phyloP scores from a whole-genome alignment of 306 rosid genomes.

The Prunus armeniaca region DNA sequence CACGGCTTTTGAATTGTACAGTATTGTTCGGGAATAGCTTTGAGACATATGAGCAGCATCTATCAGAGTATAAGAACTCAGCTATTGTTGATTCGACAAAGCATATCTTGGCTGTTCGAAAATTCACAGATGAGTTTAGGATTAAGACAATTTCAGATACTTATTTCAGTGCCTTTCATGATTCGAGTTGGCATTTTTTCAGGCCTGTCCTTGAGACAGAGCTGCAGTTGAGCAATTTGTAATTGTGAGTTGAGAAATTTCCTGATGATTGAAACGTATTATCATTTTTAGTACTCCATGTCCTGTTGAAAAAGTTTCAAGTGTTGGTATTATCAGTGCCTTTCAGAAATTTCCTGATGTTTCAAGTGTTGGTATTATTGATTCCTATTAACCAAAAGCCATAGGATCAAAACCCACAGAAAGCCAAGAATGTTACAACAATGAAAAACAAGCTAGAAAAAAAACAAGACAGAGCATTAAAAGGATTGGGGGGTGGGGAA shows the following conservation, averaged over 20 bases:
- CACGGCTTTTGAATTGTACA: conserved; percentile 48
- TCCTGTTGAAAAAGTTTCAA: no score
- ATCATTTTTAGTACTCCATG: no score
- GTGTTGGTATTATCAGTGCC: no score
- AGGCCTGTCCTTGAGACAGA: conserved; percentile 35
- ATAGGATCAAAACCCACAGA: no score
- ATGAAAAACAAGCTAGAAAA: no score
- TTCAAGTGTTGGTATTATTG: no score
- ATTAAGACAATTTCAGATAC: conserved; percentile 58
- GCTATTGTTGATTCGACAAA: conserved; percentile 31
- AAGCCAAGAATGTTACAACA: no score
- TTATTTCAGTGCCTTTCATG: conserved; percentile 76
- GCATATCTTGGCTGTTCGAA: conserved; percentile 43
- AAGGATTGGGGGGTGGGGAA: no score
- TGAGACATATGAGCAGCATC: conserved; percentile 56
- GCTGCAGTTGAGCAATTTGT: conserved; percentile 34
- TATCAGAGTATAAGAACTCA: conserved; percentile 48
- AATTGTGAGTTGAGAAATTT: conserved; percentile 6
- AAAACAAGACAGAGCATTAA: no score
- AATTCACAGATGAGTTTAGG: conserved; percentile 48
- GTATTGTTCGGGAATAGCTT: conserved; percentile 80
- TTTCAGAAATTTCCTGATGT: no score
- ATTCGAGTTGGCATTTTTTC: conserved; percentile 92
- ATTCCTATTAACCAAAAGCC: no score
- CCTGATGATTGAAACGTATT: background rate